Evolutionary conservation across 2,329 filamentous ascomycete genomes (phyloP).

Genomic region (Penicillium sp.): DNA sequence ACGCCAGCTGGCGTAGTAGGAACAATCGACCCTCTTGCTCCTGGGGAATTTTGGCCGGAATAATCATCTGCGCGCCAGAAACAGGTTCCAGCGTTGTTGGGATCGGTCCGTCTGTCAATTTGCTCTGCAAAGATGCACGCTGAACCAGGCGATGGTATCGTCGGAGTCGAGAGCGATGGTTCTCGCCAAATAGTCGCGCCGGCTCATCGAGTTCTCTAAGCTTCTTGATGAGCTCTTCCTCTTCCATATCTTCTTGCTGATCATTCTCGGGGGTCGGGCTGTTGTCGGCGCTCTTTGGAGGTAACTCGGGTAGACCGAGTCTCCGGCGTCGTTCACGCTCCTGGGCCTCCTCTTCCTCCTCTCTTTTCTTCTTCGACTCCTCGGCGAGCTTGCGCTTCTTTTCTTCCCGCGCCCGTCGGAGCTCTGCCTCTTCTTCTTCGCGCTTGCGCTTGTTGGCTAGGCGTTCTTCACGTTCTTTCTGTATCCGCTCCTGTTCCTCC

Average conservation of each 20-base stretch:
- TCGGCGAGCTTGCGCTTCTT: constrained; percentile 78
- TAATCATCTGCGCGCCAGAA: constrained; percentile 82
- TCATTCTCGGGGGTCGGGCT: constrained; percentile 31
- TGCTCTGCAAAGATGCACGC: constrained; percentile 34
- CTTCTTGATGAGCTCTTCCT: constrained; percentile 63
- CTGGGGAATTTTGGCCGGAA: constrained; percentile 58
- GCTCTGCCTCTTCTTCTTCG: constrained; percentile 75
- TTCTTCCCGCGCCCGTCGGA: constrained; percentile 66
- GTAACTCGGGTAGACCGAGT: constrained; percentile 72
- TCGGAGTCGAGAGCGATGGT: constrained; percentile 61
- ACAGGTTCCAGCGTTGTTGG: constrained; percentile 77
- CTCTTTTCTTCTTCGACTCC: constrained; percentile 63
- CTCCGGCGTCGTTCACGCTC: constrained; percentile 68
- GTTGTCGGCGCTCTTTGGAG: constrained; percentile 31
- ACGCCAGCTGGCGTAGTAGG: constrained; percentile 80
- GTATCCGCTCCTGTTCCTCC: constrained; percentile 70
- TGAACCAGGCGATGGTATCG: constrained; percentile 62
- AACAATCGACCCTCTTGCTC: constrained; percentile 63
- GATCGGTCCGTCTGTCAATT: constrained; percentile 69
- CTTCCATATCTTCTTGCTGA: constrained; percentile 57
- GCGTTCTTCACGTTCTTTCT: constrained; percentile 64
- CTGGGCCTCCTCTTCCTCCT: constrained; percentile 68
- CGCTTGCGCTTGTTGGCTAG: constrained; percentile 75
- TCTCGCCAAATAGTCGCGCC: constrained; percentile 72
- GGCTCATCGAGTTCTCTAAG: constrained; percentile 71